Evolutionary conservation across 2,329 filamentous ascomycete species (phyloP).

Genomic region (Zasmidium cellare): DNA sequence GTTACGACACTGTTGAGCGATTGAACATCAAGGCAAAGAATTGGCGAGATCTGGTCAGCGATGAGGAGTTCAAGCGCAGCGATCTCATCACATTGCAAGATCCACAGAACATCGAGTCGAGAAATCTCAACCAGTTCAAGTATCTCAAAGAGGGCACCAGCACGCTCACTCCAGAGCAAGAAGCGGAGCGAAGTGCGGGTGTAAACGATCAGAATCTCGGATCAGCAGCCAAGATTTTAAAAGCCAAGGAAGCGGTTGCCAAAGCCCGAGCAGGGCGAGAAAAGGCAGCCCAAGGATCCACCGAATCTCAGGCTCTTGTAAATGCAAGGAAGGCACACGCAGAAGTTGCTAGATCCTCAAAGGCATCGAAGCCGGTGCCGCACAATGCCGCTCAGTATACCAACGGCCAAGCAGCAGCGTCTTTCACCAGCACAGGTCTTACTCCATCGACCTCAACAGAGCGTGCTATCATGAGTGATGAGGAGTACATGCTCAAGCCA

Average conservation of each 20-base stretch:
- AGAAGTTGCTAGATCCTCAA: constrained; percentile 25
- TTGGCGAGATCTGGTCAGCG: constrained; percentile 87
- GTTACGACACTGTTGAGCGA: constrained; percentile 91
- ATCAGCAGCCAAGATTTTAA: constrained; percentile 77
- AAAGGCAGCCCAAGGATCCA: constrained; percentile 29
- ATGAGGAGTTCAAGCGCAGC: constrained; percentile 79
- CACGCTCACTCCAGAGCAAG: constrained; percentile 68
- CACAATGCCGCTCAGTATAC: constrained; percentile 90
- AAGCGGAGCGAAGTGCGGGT: constrained; percentile 59
- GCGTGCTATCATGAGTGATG: constrained; percentile 81
- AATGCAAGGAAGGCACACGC: constrained; percentile 57
- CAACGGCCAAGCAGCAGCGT: constrained; percentile 85
- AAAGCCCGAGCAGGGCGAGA: constrained; percentile 75
- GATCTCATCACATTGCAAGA: constrained; percentile 97
- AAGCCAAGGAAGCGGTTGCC: constrained; percentile 91
- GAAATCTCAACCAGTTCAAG: constrained; percentile 86
- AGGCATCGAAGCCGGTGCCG: constrained; percentile 48
- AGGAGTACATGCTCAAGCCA: constrained; percentile 95
- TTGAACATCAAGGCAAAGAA: constrained; percentile 97
- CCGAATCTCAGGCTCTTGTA: constrained; percentile 47
- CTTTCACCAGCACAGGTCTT: constrained; percentile 91
- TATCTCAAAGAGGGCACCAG: constrained; percentile 77
- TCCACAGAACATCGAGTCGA: constrained; percentile 80
- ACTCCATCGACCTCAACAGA: constrained; percentile 89
- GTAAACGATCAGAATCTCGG: constrained; percentile 82